These are phyloP conservation scores for Tuber brumale DNA, from an alignment of 495 filamentous ascomycete species.

Conservation along the genomic window DNA sequence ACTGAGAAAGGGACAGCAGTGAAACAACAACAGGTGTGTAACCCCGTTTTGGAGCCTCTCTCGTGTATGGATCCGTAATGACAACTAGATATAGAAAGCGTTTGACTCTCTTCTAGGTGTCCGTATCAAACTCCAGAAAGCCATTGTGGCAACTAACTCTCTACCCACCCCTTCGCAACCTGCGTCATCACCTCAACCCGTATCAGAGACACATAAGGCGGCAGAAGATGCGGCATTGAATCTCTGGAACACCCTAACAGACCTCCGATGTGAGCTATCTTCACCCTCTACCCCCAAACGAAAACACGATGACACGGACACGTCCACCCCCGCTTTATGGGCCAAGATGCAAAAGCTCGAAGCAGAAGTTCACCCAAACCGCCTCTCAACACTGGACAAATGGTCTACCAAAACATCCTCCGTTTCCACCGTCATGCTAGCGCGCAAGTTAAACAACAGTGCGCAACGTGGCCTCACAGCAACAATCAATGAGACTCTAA, in stretches of 20 bases:
- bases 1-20: constrained; percentile 78
- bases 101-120: constrained; percentile 84
- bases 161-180: constrained; percentile 47
- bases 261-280: constrained; percentile 58
- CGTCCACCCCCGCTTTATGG: constrained; percentile 61
- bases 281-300: constrained; percentile 42
- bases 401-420: constrained; percentile 58
- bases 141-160: constrained; percentile 71
- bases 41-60: background rate
- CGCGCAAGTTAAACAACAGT: constrained; percentile 51
- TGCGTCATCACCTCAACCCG: constrained; percentile 12
- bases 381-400: constrained; percentile 57
- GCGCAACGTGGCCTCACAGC: constrained; percentile 60
- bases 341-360: constrained; percentile 64
- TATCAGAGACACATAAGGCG: constrained; percentile 52
- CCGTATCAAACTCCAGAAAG: constrained; percentile 86
- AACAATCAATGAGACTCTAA: constrained; percentile 67
- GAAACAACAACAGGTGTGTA: constrained; percentile 58
- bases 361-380: constrained; percentile 47
- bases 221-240: constrained; percentile 84
- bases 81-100: constrained; percentile 45
- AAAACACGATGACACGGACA: constrained; percentile 57
- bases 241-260: constrained; percentile 77
- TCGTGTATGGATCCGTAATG: constrained; percentile 1
- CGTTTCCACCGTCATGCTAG: constrained; percentile 46